Base-by-base conservation (phyloP, 352 stramenopile genomes). In the Globisporangium middletonii region DNA sequence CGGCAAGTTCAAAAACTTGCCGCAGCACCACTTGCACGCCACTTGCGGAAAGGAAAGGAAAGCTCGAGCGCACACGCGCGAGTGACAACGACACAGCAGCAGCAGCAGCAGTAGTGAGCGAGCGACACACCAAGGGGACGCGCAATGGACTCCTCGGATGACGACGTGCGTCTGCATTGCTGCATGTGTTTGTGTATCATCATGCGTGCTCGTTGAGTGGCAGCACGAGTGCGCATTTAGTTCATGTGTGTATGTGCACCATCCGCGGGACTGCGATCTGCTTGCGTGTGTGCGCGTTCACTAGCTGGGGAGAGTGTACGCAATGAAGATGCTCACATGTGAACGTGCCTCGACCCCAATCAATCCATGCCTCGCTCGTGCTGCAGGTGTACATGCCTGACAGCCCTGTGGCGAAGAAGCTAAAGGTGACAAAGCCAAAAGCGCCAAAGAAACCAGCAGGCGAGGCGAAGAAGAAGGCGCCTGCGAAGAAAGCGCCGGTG, bases 81-180 rank as follows among this genome's bases (percentile, higher is more conserved):
- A 33, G 33, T 12, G 30, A 26, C 16, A 41, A 16, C 3, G 3
- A n/a, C 7, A 30, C 18, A 43, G 7, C 2, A 42, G 26, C 27
- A 19, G 7, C 7, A 47, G 15, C n/a, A 43, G 30, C 43, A 27
- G 43, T 26, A 48, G n/a, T 16, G 19, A 19, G 43, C n/a, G 43
- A 26, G 13, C 6, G 18, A 48, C 8, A n/a, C 11, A 43, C 38
- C 42, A 28, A 16, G 13, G 38, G 47, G 35, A 28, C 19, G 33
- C 47, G 63, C 53, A 43, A 85, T 77, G 75, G 70, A 71, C 55
- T 72, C 76, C 51, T 82, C 73, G 7, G 73, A 82, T 50, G 67
- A 82, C 30, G 71, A 83, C 50, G 76, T 86, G 50, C 50, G 73
- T 75, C 16, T 42, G 49, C 13, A 6, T 45, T 6, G 45, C 12